Percentiles rank a stretch among this genome's conserved stretches.
Conservation (phyloP, 495 filamentous ascomycete genomes). For the Lophiotrema nucula region DNA sequence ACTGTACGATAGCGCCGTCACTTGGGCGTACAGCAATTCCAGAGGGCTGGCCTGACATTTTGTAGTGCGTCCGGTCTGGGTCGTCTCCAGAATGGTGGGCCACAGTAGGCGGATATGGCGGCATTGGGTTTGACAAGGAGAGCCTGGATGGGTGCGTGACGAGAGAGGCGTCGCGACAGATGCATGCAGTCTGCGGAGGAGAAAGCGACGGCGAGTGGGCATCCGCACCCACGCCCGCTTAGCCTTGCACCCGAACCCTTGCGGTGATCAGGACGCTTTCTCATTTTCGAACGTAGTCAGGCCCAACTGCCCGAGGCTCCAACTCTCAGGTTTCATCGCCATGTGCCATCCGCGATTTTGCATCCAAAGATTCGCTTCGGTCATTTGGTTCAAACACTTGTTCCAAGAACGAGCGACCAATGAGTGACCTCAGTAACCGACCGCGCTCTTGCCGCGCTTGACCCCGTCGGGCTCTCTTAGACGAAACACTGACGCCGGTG, state of each 20-base stretch:
- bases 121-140: conserved; percentile 1
- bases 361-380: background rate
- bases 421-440: conserved; percentile 11
- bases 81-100: conserved; percentile 6
- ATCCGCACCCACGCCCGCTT: conserved; percentile 1
- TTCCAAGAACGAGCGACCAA: conserved; percentile 17
- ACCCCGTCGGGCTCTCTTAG: conserved; percentile 7
- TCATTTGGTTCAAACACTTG: conserved; percentile 1
- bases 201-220: background rate
- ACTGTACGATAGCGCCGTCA: conserved; percentile 4
- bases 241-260: conserved; percentile 16
- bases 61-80: too few species aligned
- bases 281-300: conserved; percentile 4
- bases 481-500: conserved; percentile 17
- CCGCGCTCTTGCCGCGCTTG: background rate
- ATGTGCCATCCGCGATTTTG: conserved; percentile 23
- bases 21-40: background rate
- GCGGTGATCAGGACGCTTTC: conserved; percentile 19
- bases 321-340: conserved; percentile 31
- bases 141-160: conserved; percentile 12
- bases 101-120: conserved; percentile 6
- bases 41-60: conserved; percentile 21
- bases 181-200: conserved; percentile 15
- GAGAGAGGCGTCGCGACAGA: conserved; percentile 11
- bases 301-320: background rate